Evolutionary conservation across 345 rosid genomes (phyloP).

Genomic region (Cardamine resedifolia): DNA sequence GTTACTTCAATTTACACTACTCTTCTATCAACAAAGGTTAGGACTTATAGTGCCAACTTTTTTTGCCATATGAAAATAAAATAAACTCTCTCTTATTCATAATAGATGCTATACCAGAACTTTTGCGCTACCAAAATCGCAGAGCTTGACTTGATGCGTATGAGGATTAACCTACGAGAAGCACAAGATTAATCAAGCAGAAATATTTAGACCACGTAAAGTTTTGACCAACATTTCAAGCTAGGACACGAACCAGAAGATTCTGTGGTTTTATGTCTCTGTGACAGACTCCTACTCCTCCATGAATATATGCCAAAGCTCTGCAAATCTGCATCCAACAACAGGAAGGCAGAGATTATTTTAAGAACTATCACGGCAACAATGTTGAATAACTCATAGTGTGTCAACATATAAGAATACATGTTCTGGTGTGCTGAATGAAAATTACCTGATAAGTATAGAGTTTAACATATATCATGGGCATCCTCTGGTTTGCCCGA

Average conservation of each 20-base stretch:
- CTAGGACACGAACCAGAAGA: conserved; percentile 64
- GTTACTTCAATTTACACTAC: neutral
- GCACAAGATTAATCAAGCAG: conserved; percentile 8
- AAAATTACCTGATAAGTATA: conserved; percentile 76
- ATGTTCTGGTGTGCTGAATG: neutral
- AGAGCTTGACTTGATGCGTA: conserved; percentile 60
- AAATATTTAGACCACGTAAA: neutral
- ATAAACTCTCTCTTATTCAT: neutral
- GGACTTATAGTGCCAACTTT: conserved; percentile 18
- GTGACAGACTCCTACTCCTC: conserved; percentile 86
- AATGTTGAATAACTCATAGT: neutral
- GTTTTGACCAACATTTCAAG: neutral
- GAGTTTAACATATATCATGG: conserved; percentile 83
- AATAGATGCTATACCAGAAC: conserved; percentile 53
- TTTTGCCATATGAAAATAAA: conserved; percentile 24
- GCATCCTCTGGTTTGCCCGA: conserved; percentile 85
- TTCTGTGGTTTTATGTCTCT: conserved; percentile 99
- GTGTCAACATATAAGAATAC: neutral
- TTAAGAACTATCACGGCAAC: neutral
- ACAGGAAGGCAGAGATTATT: conserved; percentile 2
- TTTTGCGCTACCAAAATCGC: conserved; percentile 75
- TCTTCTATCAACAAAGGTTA: neutral
- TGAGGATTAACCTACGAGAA: conserved; percentile 69
- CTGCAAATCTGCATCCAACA: conserved; percentile 67
- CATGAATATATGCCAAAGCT: conserved; percentile 88